phyloP scores from a whole-genome alignment of 2,329 filamentous ascomycete genomes.

The Nemania sp. region DNA sequence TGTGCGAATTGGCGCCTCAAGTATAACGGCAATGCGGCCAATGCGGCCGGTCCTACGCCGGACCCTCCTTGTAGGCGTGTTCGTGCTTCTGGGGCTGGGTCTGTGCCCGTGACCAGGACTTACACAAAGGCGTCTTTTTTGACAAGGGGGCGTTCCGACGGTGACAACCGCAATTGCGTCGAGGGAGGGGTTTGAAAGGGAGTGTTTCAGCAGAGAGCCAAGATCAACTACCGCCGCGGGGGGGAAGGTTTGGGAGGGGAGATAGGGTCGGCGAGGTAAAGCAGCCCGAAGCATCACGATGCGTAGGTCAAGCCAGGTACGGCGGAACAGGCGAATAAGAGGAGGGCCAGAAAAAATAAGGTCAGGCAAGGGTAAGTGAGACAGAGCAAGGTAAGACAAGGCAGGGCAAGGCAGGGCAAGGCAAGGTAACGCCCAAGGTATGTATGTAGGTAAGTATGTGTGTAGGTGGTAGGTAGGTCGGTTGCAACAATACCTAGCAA shows the following conservation, averaged over 20 bases:
- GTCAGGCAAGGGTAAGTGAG: background rate
- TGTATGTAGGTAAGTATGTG: no score
- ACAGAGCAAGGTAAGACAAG: background rate
- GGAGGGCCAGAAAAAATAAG: background rate
- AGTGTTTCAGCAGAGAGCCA: slow-evolving; percentile 11
- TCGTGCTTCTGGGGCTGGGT: background rate
- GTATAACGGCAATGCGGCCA: slow-evolving; percentile 21
- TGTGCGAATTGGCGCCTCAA: slow-evolving; percentile 19
- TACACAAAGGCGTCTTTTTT: slow-evolving; percentile 19
- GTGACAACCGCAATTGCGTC: background rate
- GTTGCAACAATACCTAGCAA: background rate
- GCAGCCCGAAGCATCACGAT: slow-evolving; percentile 27
- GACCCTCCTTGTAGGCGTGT: background rate
- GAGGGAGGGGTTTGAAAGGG: background rate
- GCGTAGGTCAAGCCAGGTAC: background rate
- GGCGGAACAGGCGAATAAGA: background rate
- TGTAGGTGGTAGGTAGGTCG: no score
- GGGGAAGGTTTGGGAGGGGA: background rate
- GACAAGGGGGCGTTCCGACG: slow-evolving; percentile 13
- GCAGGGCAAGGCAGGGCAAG: background rate
- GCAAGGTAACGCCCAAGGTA: background rate
- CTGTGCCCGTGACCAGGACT: slow-evolving; percentile 5
- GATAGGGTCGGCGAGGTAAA: slow-evolving; percentile 9
- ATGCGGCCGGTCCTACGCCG: slow-evolving; percentile 13
- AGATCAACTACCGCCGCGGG: background rate